Base-by-base conservation (phyloP, 164 flowering plant genomes). In the Vitis labrusca region DNA sequence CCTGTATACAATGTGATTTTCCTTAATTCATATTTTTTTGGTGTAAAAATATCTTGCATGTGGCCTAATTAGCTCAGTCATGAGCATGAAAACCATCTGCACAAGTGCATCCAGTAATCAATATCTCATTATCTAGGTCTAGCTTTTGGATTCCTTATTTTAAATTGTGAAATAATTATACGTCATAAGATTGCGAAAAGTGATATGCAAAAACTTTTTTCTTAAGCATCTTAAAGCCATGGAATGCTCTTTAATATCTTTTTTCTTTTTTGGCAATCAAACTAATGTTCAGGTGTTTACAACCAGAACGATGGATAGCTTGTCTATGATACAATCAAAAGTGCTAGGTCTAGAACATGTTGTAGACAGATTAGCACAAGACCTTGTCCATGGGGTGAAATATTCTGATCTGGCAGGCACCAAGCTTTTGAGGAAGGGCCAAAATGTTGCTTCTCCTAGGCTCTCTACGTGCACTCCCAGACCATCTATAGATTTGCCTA, bases 251-350 rank as follows among this genome's bases (percentile, higher is more conserved):
- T 59, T 23, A 12, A 50, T n/a, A 14, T 52, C 4, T 2, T 52
- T 65, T 14, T 27, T 15, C n/a, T 74, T 17, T 58, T 23, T 55
- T 17, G 7, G 30, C 47, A 27, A 17, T 16, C 17, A n/a, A 37
- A 66, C 12, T 53, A 58, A 50, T 74, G 67, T 71, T 50, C 87
- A 94, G 98, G 86, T 71, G 48, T 88, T 89, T 63, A 79, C 88
- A 71, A 80, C 84, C 57, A 81, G 77, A 59, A 74, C 91, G 16
- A 79, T 83, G 84, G 89, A 83, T 47, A 86, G 81, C 69, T 74
- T 92, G 77, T 83, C 94, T 29, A 57, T 64, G 74, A 74, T 92
- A 75, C 90, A 89, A 74, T 80, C 86, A 14, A 94, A 92, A 77
- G 92, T 94, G 62, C 78, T 80, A 54, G 79, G 84, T 66, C 80